Percentiles rank a stretch among this genome's conserved stretches.
These are phyloP conservation scores for Aspergillus sp. DNA, from an alignment of 2,329 filamentous ascomycete genomes.

Conservation along the genomic window DNA sequence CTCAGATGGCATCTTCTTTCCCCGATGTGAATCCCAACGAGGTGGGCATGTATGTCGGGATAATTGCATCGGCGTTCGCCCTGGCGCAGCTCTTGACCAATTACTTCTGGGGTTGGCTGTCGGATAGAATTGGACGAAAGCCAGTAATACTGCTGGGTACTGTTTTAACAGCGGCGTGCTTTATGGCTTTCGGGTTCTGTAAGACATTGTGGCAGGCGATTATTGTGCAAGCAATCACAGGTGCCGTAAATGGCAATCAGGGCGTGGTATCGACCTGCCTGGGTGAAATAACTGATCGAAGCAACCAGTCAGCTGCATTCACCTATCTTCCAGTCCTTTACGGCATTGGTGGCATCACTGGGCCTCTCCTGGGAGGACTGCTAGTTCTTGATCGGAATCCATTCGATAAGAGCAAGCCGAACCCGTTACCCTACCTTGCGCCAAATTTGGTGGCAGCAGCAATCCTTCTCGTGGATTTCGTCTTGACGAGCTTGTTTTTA, in stretches of 20 bases:
- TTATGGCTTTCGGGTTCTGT: conserved; percentile 83
- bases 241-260: conserved; percentile 89
- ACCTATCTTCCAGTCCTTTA: conserved; percentile 96
- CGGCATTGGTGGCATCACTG: conserved; percentile 87
- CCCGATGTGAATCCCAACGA: conserved; percentile 67
- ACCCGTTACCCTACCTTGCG: conserved; percentile 73
- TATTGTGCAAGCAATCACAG: conserved; percentile 83
- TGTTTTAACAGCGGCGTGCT: conserved; percentile 73
- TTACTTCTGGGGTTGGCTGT: conserved; percentile 83
- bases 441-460: conserved; percentile 77
- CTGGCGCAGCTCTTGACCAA: conserved; percentile 89
- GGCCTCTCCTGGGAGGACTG: conserved; percentile 83
- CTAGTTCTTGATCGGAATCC: conserved; percentile 63
- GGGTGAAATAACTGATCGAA: conserved; percentile 90
- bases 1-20: conserved; percentile 84
- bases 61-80: conserved; percentile 87
- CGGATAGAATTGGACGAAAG: conserved; percentile 73
- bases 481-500: conserved; percentile 73
- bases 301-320: conserved; percentile 90
- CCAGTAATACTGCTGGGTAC: conserved; percentile 80
- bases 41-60: conserved; percentile 82
- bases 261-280: conserved; percentile 90
- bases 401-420: conserved; percentile 46
- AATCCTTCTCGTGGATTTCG: conserved; percentile 67
- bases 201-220: conserved; percentile 77